Evolutionary conservation across 2,329 filamentous ascomycete genomes (phyloP).

Genomic region (Fusarium lyarnte): DNA sequence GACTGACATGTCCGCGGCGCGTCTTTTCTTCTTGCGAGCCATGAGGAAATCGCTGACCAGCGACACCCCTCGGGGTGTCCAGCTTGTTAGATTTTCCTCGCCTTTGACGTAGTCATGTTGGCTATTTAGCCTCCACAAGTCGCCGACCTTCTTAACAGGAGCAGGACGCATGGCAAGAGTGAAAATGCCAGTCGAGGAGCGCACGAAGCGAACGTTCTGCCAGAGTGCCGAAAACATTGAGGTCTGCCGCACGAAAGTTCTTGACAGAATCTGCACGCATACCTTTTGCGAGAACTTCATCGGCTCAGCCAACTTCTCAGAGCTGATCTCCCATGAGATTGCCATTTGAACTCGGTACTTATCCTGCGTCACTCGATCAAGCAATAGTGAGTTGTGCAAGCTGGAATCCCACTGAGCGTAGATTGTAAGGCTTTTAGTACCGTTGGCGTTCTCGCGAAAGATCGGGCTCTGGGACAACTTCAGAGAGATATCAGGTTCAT

Average conservation of each 20-base stretch:
- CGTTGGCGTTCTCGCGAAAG: conserved; percentile 87
- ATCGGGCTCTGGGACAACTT: conserved; percentile 81
- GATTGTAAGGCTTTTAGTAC: conserved; percentile 85
- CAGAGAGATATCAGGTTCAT: conserved; percentile 78
- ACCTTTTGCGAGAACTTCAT: conserved; percentile 88
- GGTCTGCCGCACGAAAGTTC: conserved; percentile 84
- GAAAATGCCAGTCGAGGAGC: conserved; percentile 87
- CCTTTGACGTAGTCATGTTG: conserved; percentile 96
- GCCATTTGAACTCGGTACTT: conserved; percentile 91
- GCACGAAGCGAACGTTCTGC: conserved; percentile 85
- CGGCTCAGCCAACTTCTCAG: conserved; percentile 83
- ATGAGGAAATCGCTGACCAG: conserved; percentile 88
- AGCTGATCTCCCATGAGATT: conserved; percentile 85
- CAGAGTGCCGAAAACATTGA: conserved; percentile 89
- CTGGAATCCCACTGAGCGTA: conserved; percentile 98
- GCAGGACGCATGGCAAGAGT: conserved; percentile 86
- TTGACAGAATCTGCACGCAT: conserved; percentile 83
- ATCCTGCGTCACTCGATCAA: conserved; percentile 94
- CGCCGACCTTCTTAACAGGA: conserved; percentile 89
- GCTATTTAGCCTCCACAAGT: conserved; percentile 96
- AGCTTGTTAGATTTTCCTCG: conserved; percentile 84
- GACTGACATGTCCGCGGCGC: conserved; percentile 82
- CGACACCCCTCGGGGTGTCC: conserved; percentile 90
- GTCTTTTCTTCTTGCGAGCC: conserved; percentile 76
- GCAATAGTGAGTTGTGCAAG: conserved; percentile 86